phyloP scores from a whole-genome alignment of 75 land plant species.

The Picea sitchensis region DNA sequence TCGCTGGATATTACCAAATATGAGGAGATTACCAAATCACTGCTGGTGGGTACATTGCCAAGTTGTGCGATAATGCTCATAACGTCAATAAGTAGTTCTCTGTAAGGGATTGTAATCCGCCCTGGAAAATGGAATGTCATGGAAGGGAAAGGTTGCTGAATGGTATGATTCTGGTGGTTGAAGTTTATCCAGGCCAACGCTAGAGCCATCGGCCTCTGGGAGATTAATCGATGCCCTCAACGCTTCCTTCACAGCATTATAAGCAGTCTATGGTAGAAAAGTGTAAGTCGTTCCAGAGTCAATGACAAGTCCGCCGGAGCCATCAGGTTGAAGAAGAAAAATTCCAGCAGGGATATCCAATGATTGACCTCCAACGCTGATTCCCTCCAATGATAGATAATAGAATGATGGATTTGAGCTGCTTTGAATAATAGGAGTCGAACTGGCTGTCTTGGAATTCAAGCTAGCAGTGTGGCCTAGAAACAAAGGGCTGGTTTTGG shows the following conservation, averaged over 20 bases:
- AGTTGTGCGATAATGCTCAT: no score
- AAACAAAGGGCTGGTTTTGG: neutral
- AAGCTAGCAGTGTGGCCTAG: slow-evolving; percentile 7
- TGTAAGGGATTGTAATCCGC: no score
- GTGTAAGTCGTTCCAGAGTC: slow-evolving; percentile 80
- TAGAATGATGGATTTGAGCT: slow-evolving; percentile 59
- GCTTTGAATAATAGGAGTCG: slow-evolving; percentile 51
- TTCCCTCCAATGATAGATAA: slow-evolving; percentile 65
- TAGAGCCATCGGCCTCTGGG: slow-evolving; percentile 12
- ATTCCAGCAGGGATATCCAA: slow-evolving; percentile 45
- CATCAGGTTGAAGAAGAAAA: slow-evolving; percentile 29
- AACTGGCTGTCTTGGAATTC: neutral
- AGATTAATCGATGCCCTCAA: slow-evolving; percentile 33
- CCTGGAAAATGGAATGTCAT: no score
- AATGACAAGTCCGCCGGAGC: slow-evolving; percentile 58
- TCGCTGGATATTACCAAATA: no score
- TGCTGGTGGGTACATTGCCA: no score
- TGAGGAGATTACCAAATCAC: no score
- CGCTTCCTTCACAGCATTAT: slow-evolving; percentile 48
- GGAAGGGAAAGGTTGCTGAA: no score
- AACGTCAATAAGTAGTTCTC: no score
- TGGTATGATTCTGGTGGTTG: no score
- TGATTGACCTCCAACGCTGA: slow-evolving; percentile 58
- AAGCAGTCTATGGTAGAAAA: slow-evolving; percentile 40
- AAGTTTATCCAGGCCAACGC: neutral